Conservation (phyloP, 2,329 filamentous ascomycete species). For the Hymenoscyphus repandus region DNA sequence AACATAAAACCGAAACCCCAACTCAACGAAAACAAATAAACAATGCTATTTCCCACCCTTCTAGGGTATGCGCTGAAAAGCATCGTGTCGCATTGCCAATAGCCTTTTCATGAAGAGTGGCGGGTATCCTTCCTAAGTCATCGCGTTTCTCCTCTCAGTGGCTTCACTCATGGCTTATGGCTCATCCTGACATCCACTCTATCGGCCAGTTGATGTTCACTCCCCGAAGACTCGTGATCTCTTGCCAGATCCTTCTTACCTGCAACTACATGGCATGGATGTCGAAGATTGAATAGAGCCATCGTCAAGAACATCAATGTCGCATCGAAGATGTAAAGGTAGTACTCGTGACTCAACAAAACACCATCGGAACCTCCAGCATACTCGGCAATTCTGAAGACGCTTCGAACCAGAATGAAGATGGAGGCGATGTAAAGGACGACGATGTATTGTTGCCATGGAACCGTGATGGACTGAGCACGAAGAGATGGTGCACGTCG, state of each 20-base stretch:
- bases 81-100: no score
- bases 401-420: constrained; percentile 39
- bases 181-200: neutral
- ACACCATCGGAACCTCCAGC: constrained; percentile 37
- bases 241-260: neutral
- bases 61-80: no score
- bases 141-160: no score
- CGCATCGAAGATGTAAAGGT: constrained; percentile 39
- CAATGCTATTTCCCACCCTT: no score
- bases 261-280: constrained; percentile 29
- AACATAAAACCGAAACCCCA: no score
- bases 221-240: neutral
- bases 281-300: constrained; percentile 32
- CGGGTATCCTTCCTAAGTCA: no score
- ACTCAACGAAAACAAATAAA: no score
- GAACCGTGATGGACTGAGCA: constrained; percentile 12
- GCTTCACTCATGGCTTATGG: neutral
- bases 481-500: constrained; percentile 22
- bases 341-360: constrained; percentile 38
- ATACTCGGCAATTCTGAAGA: constrained; percentile 44
- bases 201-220: constrained; percentile 2
- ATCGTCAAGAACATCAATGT: constrained; percentile 36
- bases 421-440: constrained; percentile 36
- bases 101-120: no score
- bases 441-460: constrained; percentile 35